Conservation (phyloP, 1,139 yeast genomes). For the Debaryomyces psychrophilus region DNA sequence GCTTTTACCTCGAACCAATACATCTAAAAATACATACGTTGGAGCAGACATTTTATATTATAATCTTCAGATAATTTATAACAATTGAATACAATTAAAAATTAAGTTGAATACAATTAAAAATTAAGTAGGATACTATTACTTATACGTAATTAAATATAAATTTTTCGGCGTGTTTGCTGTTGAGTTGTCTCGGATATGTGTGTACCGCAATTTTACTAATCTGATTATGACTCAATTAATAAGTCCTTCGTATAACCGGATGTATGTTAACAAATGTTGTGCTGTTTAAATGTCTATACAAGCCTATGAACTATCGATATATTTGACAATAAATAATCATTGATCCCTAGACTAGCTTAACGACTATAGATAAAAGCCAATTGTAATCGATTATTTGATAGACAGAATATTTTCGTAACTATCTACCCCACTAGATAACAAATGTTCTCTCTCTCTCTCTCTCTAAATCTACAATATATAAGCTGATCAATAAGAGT, state of each 20-base stretch:
- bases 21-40: constrained; percentile 38
- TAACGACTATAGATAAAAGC: too few relatives aligned
- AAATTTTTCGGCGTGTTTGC: constrained; percentile 9
- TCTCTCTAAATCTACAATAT: background rate
- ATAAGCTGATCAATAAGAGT: background rate
- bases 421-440: too few relatives aligned
- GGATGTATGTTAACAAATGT: background rate
- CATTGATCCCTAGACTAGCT: background rate
- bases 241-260: constrained; percentile 1
- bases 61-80: constrained; percentile 3
- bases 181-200: constrained; percentile 7
- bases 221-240: constrained; percentile 3
- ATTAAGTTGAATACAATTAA: background rate
- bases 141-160: background rate
- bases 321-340: background rate
- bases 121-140: background rate
- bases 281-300: background rate
- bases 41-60: constrained; percentile 41
- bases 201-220: constrained; percentile 8
- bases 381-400: too few relatives aligned
- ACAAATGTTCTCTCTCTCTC: background rate
- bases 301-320: background rate
- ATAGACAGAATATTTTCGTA: too few relatives aligned
- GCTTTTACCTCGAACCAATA: background rate
- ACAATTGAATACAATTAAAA: constrained; percentile 1